Conservation (phyloP, 805 yeast genomes). For the Henningerozyma blattae region DNA sequence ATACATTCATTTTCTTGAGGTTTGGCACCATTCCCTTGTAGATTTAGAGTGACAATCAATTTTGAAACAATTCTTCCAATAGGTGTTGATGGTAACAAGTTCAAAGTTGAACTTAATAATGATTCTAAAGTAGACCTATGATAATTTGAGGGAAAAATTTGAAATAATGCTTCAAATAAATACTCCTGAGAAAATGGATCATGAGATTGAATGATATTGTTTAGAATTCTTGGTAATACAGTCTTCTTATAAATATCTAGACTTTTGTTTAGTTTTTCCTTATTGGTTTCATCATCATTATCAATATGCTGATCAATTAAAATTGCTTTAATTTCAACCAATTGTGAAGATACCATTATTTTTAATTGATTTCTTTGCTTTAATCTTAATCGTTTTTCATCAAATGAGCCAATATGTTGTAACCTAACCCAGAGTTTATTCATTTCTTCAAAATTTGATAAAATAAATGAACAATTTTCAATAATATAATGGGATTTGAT, state of each 20-base stretch:
- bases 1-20: too few relatives aligned
- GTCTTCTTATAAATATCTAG: constrained; percentile 30
- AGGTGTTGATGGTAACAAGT: too few relatives aligned
- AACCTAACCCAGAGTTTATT: constrained; percentile 68
- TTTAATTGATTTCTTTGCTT: constrained; percentile 78
- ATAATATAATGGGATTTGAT: constrained; percentile 10
- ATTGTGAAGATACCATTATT: constrained; percentile 80
- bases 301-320: too few relatives aligned
- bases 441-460: constrained; percentile 88
- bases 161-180: constrained; percentile 76
- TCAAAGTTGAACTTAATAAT: constrained; percentile 51
- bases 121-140: constrained; percentile 63
- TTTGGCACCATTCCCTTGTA: too few relatives aligned
- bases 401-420: constrained; percentile 88
- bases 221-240: constrained; percentile 68
- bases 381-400: constrained; percentile 61
- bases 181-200: constrained; percentile 89
- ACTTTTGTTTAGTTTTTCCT: constrained; percentile 36
- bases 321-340: constrained; percentile 75
- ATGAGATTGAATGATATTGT: constrained; percentile 83
- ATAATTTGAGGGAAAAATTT: constrained; percentile 86
- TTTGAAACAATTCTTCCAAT: too few relatives aligned
- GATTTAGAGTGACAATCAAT: too few relatives aligned
- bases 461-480: constrained; percentile 48
- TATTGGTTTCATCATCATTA: constrained; percentile 31